Base-by-base conservation (phyloP, 2,329 filamentous ascomycete species). In the Anthostomella pinea region DNA sequence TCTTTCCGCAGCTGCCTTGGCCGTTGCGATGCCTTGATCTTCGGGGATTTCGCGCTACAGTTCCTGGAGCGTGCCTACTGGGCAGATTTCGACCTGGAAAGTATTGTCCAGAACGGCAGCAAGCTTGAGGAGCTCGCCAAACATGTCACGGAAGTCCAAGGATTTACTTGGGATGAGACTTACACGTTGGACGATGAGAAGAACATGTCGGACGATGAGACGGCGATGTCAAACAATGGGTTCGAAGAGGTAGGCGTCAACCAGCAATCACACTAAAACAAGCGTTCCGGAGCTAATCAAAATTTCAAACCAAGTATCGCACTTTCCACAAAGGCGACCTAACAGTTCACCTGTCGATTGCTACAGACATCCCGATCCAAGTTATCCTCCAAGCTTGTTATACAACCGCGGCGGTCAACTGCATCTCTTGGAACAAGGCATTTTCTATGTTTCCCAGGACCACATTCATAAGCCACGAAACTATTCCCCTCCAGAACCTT, bases 371-470 rank as follows among this genome's bases (percentile, higher is more conserved):
- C 11, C 21, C 21, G 7, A 22, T 22, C 11, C 21, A 22, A 22
- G 7, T 7, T 11, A 22, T 22, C 21, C 6, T 28, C n/a, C 10
- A 5, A 5, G 5, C 6, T 5, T 4, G 4, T 15, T 16, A 7
- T 5, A 16, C 26, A 6, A 14, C 26, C 9, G 26, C 13, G 4
- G 6, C 5, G 8, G 11, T 23, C 18, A 32, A 22, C 30, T 14
- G 22, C 9, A 32, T 32, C 8, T 22, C 30, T 8, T 32, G 30
- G 30, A 23, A 32, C 16, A 23, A 15, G 18, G 18, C 19, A 8
- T 32, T n/a, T 15, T 21, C 30, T 5, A 32, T 32, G 13, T 23
- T 32, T 10, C 30, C 30, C 6, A 20, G 19, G 13, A 23, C 30
- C 7, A 32, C 30, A 13, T 32, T 22, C 14, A 13, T 22, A 6